Conservation (phyloP, 129 eudicot species). For the Scalesia atractyloides region DNA sequence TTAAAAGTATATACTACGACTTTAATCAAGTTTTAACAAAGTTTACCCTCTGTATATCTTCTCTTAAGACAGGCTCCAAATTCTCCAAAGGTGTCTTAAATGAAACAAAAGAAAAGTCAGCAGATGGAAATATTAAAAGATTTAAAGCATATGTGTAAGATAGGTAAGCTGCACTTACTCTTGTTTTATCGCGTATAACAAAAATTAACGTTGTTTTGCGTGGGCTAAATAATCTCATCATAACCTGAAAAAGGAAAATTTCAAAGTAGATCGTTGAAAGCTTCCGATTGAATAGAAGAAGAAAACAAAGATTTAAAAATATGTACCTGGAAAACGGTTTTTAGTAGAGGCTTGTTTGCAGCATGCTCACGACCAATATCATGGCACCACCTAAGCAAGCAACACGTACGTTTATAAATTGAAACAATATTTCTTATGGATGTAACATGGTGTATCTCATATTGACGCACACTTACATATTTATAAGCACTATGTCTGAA, state of each 20-base stretch:
- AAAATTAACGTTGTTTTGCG: constrained; percentile 63
- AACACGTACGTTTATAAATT: neutral
- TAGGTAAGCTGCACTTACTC: constrained; percentile 30
- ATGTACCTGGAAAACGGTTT: constrained; percentile 26
- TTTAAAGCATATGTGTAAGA: neutral
- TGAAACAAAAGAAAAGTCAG: neutral
- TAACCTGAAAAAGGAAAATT: constrained; percentile 33
- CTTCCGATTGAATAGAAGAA: neutral
- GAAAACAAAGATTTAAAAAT: neutral
- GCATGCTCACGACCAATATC: constrained; percentile 34
- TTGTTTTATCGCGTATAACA: constrained; percentile 68
- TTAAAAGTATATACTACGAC: constrained; percentile 6
- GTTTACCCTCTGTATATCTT: constrained; percentile 22
- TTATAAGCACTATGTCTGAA: constrained; percentile 26
- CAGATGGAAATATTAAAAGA: neutral
- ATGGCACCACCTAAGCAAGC: constrained; percentile 27
- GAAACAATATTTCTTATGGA: neutral
- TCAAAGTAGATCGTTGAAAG: no score
- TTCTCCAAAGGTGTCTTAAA: constrained; percentile 22
- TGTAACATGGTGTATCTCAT: neutral
- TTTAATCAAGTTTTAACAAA: constrained; percentile 1
- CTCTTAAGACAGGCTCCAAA: constrained; percentile 26
- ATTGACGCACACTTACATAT: constrained; percentile 12
- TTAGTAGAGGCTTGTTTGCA: constrained; percentile 26
- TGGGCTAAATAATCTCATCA: constrained; percentile 63